Conservation (phyloP, 164 flowering plant genomes). For the Amborella trichopoda region DNA sequence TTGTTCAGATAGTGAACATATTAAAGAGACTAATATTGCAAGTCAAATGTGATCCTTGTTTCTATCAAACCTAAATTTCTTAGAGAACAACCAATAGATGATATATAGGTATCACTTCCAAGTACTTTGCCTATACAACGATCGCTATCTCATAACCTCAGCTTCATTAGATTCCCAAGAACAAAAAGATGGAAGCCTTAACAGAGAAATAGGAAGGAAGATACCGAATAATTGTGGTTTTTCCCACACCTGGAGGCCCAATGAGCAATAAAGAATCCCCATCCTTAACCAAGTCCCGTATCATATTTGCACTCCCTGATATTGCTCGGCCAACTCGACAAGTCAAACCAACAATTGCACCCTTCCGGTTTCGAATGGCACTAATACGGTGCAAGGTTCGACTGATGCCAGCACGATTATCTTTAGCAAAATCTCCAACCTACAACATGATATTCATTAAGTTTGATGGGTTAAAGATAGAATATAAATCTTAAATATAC, state of each 20-base stretch:
- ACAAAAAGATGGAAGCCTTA: too few relatives aligned
- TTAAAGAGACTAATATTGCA: too few relatives aligned
- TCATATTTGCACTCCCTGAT: constrained; percentile 76
- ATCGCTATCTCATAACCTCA: too few relatives aligned
- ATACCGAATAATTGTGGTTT: constrained; percentile 90
- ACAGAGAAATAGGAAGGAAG: neutral
- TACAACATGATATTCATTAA: constrained; percentile 23
- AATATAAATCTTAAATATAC: too few relatives aligned
- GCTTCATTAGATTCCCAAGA: too few relatives aligned
- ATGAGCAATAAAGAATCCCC: constrained; percentile 83
- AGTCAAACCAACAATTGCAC: constrained; percentile 77
- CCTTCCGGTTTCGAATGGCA: constrained; percentile 78
- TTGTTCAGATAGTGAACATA: too few relatives aligned
- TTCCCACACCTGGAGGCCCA: constrained; percentile 98
- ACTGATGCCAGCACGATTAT: constrained; percentile 93
- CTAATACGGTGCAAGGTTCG: constrained; percentile 90
- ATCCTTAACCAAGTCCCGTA: constrained; percentile 68
- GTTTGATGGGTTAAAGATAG: too few relatives aligned
- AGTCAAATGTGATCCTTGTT: too few relatives aligned
- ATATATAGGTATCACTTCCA: too few relatives aligned
- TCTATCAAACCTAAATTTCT: too few relatives aligned
- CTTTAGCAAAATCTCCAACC: constrained; percentile 94
- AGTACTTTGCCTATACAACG: too few relatives aligned
- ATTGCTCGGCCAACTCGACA: constrained; percentile 93
- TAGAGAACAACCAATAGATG: too few relatives aligned